Conservation (phyloP, 192 early-diverging fungal genomes). For the Linderina pennispora region DNA sequence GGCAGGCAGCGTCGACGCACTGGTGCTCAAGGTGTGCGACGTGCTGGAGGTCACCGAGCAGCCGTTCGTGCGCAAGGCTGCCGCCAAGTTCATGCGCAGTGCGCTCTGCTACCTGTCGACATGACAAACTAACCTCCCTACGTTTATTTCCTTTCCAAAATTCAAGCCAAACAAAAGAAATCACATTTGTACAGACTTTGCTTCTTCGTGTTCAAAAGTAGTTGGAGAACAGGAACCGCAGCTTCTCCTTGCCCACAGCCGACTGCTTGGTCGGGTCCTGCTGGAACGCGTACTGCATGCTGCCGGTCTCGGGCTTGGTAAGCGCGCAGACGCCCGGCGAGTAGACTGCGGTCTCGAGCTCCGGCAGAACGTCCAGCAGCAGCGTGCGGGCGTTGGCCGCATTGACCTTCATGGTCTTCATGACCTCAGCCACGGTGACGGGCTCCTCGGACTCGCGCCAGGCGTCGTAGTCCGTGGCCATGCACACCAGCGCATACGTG, state of each 20-base stretch:
- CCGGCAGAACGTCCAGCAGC: conserved; percentile 71
- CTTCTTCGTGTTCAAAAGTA: conserved; percentile 49
- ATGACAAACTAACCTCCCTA: too few species aligned
- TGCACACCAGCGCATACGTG: conserved; percentile 97
- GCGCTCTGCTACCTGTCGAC: too few species aligned
- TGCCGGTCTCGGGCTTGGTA: conserved; percentile 63
- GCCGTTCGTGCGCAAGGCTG: too few species aligned
- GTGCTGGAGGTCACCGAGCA: too few species aligned
- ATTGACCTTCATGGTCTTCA: conserved; percentile 86
- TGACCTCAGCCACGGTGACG: conserved; percentile 80
- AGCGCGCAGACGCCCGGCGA: conserved; percentile 47
- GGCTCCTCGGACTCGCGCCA: conserved; percentile 74
- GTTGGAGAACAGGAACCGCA: conserved; percentile 80
- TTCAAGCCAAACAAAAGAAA: too few species aligned
- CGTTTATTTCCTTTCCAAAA: too few species aligned
- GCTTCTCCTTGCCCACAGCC: conserved; percentile 62
- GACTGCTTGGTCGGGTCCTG: conserved; percentile 70
- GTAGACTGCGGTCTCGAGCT: conserved; percentile 57
- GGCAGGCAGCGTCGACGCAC: too few species aligned
- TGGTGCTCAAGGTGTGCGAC: too few species aligned
- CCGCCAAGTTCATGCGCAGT: too few species aligned
- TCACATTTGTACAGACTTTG: too few species aligned
- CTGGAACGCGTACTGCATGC: conserved; percentile 81
- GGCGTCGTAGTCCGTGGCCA: conserved; percentile 99
- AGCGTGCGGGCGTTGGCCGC: conserved; percentile 75